A percentile compares a stretch with the other conserved stretches of the same genome.
Conservation (phyloP, 1,284 basidiomycete genomes). For the Puccinia novopanici region DNA sequence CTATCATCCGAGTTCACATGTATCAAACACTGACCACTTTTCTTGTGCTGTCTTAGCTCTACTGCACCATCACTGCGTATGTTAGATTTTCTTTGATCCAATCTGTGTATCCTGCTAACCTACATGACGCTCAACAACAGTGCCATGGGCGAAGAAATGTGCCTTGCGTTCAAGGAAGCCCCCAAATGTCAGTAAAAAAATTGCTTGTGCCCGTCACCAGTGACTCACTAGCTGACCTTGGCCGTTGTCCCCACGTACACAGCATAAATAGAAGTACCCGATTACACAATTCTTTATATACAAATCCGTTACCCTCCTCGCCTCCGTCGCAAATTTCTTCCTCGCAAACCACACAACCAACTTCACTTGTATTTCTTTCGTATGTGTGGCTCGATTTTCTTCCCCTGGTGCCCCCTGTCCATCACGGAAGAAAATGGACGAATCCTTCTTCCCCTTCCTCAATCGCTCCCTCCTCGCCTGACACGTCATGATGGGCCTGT, state of each 20-base stretch:
- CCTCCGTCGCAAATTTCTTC: constrained; percentile 20
- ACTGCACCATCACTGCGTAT: constrained; percentile 50
- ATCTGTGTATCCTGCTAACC: no score
- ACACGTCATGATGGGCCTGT: neutral
- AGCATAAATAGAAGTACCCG: constrained; percentile 27
- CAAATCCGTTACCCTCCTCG: constrained; percentile 32
- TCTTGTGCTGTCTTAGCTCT: constrained; percentile 22
- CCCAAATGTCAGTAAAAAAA: constrained; percentile 33
- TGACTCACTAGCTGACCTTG: neutral
- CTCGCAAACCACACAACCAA: neutral
- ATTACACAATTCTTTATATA: constrained; percentile 23
- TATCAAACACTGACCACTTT: neutral
- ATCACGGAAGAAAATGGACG: constrained; percentile 21
- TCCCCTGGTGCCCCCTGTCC: constrained; percentile 30
- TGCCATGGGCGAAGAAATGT: constrained; percentile 50
- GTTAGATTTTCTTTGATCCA: neutral
- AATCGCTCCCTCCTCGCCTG: neutral
- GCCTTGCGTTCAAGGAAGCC: constrained; percentile 50
- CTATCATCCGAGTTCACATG: neutral
- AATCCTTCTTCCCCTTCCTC: constrained; percentile 8
- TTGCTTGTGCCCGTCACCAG: neutral
- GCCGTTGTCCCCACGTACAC: neutral
- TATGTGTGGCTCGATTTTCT: neutral
- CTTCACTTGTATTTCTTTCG: constrained; percentile 37
- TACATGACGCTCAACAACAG: no score